Base-by-base conservation (phyloP, 1,284 basidiomycete species). In the Dichomitus squalens region DNA sequence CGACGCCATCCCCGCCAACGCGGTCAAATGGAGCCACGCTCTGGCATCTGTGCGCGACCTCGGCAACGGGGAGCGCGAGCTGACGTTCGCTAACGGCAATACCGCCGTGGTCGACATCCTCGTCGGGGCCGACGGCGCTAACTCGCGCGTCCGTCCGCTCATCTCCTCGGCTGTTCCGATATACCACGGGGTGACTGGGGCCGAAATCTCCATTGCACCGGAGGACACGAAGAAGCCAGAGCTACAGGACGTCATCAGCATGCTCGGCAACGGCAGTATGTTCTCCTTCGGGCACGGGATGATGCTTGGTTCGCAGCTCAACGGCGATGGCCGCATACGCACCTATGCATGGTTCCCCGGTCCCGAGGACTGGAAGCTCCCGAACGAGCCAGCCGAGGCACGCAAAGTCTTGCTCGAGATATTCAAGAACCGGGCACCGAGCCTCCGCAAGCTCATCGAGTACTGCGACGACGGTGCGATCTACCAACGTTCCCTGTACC, bases 81-180 rank as follows among this genome's bases (percentile, higher is more conserved):
- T 61, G 29, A 47, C 53, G 21, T 61, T 61, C 49, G 34, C 55
- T 1, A 55, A 55, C 46, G 59, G 55, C 25, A 9, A 41, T 14
- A 34, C 34, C 4, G 23, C 49, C 7, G 39, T 55, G 4, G 27
- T n/a, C n/a, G 59, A 57, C 44, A 8, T 78, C 40, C 66, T 81
- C 27, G 66, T 82, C 18, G n/a, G n/a, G n/a, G n/a, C n/a, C n/a
- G n/a, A n/a, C n/a, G n/a, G n/a, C n/a, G n/a, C n/a, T n/a, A n/a
- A 75, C 72, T 79, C 77, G 16, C 68, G 67, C 49, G 69, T 78
- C 11, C 74, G 78, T 29, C 65, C 68, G 3, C 64, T 78, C 27
- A 40, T 61, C 14, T 61, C 59, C 7, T 1, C 40, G 8, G 49
- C 55, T 2, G 18, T 20, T 3, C 52, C 55, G 7, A 31, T 49